Conservation (phyloP, 2,329 filamentous ascomycete genomes). For the Calonectria ilicicola region DNA sequence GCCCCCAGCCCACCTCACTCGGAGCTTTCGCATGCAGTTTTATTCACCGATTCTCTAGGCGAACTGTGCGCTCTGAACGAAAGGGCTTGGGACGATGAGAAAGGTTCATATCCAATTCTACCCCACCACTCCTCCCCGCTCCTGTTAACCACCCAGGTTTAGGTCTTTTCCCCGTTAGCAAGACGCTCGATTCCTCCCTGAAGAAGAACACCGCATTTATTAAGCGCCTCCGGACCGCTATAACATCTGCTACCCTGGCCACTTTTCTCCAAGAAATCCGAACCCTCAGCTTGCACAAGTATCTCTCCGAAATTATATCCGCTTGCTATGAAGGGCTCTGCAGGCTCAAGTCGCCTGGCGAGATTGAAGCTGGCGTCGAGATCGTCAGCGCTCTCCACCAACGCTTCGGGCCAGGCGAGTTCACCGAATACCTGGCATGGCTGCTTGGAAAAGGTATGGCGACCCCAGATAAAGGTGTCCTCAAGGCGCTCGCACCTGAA, state of each 20-base stretch:
- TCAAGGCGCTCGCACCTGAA: conserved; percentile 84
- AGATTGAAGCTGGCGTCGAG: conserved; percentile 92
- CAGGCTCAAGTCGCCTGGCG: conserved; percentile 90
- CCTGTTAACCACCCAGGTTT: conserved; percentile 27
- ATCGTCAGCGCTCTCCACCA: conserved; percentile 96
- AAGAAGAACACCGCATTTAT: conserved; percentile 99
- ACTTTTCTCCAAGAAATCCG: conserved; percentile 93
- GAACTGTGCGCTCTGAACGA: conserved; percentile 91
- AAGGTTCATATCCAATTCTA: conserved; percentile 65
- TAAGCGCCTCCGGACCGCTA: conserved; percentile 91
- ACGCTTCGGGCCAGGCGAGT: conserved; percentile 89
- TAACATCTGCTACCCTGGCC: conserved; percentile 81
- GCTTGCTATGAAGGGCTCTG: conserved; percentile 95
- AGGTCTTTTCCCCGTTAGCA: conserved; percentile 84
- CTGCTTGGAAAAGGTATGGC: conserved; percentile 90
- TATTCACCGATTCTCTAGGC: conserved; percentile 64
- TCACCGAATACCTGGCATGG: conserved; percentile 93
- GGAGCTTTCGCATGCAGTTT: not conserved
- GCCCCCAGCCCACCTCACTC: conserved; percentile 37
- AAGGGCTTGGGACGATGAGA: conserved; percentile 89
- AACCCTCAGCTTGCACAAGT: conserved; percentile 92
- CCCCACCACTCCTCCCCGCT: conserved; percentile 30
- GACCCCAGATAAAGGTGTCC: conserved; percentile 84
- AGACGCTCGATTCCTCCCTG: conserved; percentile 90
- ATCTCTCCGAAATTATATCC: conserved; percentile 95